phyloP scores from a whole-genome alignment of 2,329 filamentous ascomycete genomes.

The Pseudogymnoascus sp. region DNA sequence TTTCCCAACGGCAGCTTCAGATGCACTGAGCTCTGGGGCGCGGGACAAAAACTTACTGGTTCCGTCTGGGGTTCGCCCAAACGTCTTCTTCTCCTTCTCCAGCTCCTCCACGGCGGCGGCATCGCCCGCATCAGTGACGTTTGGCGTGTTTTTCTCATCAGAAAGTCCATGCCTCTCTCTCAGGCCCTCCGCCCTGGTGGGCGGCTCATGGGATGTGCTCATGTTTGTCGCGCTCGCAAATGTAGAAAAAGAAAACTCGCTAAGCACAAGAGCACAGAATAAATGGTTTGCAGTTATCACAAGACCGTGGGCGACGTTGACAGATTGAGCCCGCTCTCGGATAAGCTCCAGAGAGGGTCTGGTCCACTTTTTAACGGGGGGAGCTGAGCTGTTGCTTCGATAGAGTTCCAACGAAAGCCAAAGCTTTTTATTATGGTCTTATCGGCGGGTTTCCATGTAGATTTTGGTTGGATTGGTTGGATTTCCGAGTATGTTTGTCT shows the following conservation, averaged over 20 bases:
- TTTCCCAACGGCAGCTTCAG: neutral
- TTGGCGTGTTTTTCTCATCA: neutral
- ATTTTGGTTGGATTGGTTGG: neutral
- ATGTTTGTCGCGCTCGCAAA: neutral
- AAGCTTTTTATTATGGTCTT: neutral
- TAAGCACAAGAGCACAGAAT: conserved; percentile 8
- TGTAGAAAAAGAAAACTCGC: conserved; percentile 5
- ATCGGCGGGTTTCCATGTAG: neutral
- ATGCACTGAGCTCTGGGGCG: neutral
- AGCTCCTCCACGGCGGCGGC: conserved; percentile 28
- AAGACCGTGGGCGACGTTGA: conserved; percentile 7
- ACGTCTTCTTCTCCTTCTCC: conserved; percentile 65
- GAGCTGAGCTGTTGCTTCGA: conserved; percentile 7
- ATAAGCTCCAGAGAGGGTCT: conserved; percentile 6
- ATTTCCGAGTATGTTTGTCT: neutral
- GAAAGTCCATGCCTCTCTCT: conserved; percentile 5
- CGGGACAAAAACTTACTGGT: conserved; percentile 59
- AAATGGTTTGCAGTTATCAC: conserved; percentile 10
- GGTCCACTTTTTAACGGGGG: conserved; percentile 6
- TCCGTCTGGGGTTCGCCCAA: conserved; percentile 84
- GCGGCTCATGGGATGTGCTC: conserved; percentile 10
- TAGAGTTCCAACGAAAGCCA: conserved; percentile 10
- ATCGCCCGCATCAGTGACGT: neutral
- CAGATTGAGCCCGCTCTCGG: conserved; percentile 8
- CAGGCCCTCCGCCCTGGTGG: conserved; percentile 10